Percentiles rank a stretch among this genome's conserved stretches.
These are phyloP conservation scores for Trichoderma sp. DNA, from an alignment of 2,329 filamentous ascomycete genomes.

Conservation along the genomic window DNA sequence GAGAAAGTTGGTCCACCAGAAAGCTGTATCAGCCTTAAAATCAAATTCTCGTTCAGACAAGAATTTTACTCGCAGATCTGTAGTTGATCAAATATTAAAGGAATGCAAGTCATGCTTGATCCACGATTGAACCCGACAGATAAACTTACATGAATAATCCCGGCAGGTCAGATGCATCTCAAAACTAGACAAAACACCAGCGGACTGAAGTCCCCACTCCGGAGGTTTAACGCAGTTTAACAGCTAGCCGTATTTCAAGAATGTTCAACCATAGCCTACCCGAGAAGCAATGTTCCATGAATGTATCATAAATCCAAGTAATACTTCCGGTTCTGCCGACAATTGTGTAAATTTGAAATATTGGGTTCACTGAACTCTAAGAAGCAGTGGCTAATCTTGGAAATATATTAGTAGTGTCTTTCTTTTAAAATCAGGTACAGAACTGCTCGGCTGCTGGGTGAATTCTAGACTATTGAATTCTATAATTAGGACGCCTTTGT, in stretches of 20 bases:
- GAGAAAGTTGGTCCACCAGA: neutral
- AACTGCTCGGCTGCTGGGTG: neutral
- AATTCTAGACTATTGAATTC: neutral
- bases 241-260: neutral
- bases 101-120: neutral
- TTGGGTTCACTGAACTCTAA: neutral
- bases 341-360: neutral
- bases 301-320: neutral
- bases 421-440: neutral
- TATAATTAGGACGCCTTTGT: neutral
- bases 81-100: neutral
- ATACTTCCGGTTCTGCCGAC: rapidly evolving
- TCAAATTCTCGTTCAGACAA: neutral
- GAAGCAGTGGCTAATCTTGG: neutral
- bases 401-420: too few species aligned
- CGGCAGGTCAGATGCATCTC: neutral
- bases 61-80: neutral
- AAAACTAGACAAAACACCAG: neutral
- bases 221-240: neutral
- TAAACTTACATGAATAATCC: neutral
- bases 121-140: neutral
- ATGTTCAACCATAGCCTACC: neutral
- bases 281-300: neutral
- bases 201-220: neutral
- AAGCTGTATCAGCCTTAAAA: neutral